These are phyloP conservation scores for Mollisiaceae sp. DNA, from an alignment of 2,329 filamentous ascomycete genomes.

Conservation along the genomic window DNA sequence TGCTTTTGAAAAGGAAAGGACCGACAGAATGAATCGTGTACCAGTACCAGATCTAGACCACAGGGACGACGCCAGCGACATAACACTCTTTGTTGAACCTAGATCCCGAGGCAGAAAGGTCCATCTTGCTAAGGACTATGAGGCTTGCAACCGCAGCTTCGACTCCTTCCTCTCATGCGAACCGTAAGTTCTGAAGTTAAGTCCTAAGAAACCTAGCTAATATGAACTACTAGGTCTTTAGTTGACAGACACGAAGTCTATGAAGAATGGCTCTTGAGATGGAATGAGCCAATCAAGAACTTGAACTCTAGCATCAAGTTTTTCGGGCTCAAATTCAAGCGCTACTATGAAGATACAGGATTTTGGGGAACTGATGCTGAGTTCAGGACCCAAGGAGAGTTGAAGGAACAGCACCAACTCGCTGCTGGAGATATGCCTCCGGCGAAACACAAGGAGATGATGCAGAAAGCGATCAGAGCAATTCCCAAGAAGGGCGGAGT, in stretches of 20 bases:
- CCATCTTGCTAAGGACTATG: slow-evolving; percentile 17
- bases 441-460: slow-evolving; percentile 23
- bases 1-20: slow-evolving; percentile 4
- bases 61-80: slow-evolving; percentile 20
- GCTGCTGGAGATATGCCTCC: slow-evolving; percentile 17
- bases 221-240: slow-evolving; percentile 3
- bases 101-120: slow-evolving; percentile 1
- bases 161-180: background rate
- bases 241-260: slow-evolving; percentile 20
- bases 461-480: slow-evolving; percentile 23
- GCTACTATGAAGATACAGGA: slow-evolving; percentile 21
- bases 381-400: slow-evolving; percentile 22
- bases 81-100: slow-evolving; percentile 17
- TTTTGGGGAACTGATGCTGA: slow-evolving; percentile 25
- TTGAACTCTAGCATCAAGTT: slow-evolving; percentile 18
- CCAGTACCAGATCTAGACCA: background rate
- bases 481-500: slow-evolving; percentile 24
- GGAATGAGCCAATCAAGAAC: slow-evolving; percentile 15
- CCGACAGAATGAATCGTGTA: background rate
- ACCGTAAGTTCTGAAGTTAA: background rate
- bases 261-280: slow-evolving; percentile 27
- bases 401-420: slow-evolving; percentile 22
- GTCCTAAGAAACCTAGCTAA: background rate
- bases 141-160: slow-evolving; percentile 8
- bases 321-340: slow-evolving; percentile 26